A percentile compares a stretch with the other conserved stretches of the same genome.
Evolutionary conservation across 352 stramenopile genomes (phyloP).

Genomic region (Pythium volutum): DNA sequence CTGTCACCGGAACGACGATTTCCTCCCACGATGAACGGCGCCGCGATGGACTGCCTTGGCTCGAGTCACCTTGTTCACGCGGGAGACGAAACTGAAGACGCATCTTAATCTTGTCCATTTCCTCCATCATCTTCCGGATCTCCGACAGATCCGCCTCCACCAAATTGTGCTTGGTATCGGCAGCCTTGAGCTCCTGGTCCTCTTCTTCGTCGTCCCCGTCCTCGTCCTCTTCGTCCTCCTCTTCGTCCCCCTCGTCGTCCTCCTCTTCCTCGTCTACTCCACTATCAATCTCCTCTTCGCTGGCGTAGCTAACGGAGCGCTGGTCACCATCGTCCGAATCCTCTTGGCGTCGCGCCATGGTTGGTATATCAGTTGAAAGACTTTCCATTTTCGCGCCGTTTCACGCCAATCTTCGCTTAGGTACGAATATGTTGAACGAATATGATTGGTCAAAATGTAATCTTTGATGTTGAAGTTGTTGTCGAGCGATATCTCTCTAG

Average conservation of each 20-base stretch:
- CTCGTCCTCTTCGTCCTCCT: conserved; percentile 4
- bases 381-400: background rate
- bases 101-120: conserved; percentile 63
- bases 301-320: conserved; percentile 9
- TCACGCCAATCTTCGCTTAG: conserved; percentile 1
- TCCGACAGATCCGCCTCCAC: conserved; percentile 41
- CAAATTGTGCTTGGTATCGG: conserved; percentile 28
- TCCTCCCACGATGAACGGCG: conserved; percentile 20
- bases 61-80: conserved; percentile 1
- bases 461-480: conserved; percentile 14
- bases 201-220: conserved; percentile 19
- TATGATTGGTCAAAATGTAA: conserved; percentile 9
- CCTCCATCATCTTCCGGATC: conserved; percentile 46
- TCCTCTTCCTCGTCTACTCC: conserved; percentile 1
- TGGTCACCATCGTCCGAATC: conserved; percentile 27
- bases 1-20: conserved; percentile 8
- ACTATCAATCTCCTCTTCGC: conserved; percentile 22
- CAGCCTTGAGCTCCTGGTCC: conserved; percentile 16
- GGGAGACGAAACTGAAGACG: conserved; percentile 47
- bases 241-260: background rate
- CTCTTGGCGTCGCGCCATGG: conserved; percentile 9
- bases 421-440: background rate
- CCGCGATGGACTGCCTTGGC: background rate
- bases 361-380: background rate
- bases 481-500: background rate